Percentiles rank a stretch among this genome's conserved stretches.
Conservation (phyloP, 1,284 basidiomycete genomes). For the Malassezia yamatoensis region DNA sequence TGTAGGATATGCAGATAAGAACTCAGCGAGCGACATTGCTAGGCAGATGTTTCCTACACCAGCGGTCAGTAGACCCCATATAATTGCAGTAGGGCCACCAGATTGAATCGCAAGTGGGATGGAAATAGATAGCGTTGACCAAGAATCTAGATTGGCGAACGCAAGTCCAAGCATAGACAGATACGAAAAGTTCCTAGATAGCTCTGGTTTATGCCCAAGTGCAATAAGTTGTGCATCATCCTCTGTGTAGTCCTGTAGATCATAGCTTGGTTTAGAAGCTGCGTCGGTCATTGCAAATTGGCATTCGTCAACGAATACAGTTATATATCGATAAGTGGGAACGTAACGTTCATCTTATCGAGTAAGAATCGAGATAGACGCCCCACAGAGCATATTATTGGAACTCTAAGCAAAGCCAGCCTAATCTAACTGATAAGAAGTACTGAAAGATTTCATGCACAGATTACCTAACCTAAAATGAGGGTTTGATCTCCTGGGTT, state of each 20-base stretch:
- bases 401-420: too few species aligned
- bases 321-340: too few species aligned
- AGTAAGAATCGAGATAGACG: too few species aligned
- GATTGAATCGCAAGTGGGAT: conserved; percentile 21
- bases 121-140: conserved; percentile 28
- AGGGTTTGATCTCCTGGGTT: too few species aligned
- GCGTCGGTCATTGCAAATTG: too few species aligned
- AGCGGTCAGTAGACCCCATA: conserved; percentile 2
- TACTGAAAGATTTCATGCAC: too few species aligned
- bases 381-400: too few species aligned
- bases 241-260: background rate
- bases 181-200: conserved; percentile 7
- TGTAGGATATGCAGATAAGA: conserved; percentile 19
- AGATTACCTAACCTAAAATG: too few species aligned
- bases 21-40: conserved; percentile 16
- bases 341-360: too few species aligned
- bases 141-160: conserved; percentile 7
- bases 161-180: conserved; percentile 9
- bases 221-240: background rate
- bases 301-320: too few species aligned
- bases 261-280: too few species aligned
- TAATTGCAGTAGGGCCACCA: conserved; percentile 1
- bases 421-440: too few species aligned
- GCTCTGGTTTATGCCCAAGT: conserved; percentile 3
- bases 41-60: conserved; percentile 6